Conservation (phyloP, 2,329 filamentous ascomycete genomes). For the Fusarium sp. region DNA sequence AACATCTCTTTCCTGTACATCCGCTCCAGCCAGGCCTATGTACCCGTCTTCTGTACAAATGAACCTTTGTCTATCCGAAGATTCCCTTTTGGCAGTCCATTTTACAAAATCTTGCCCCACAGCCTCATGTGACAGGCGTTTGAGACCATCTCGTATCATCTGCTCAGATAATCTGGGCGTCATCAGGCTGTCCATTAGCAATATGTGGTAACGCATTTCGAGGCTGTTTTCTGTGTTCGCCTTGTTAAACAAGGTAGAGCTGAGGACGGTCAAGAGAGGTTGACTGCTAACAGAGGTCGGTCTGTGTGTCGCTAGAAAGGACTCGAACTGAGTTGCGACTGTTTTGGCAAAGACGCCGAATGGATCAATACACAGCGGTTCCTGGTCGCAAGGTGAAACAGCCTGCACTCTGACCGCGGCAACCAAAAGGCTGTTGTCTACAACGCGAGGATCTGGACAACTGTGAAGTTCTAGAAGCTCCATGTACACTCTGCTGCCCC, state of each 20-base stretch:
- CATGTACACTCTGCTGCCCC: neutral
- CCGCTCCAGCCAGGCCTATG: neutral
- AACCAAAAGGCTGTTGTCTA: neutral
- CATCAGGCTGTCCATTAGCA: neutral
- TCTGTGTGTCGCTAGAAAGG: neutral
- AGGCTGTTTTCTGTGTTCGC: neutral
- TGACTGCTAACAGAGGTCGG: neutral
- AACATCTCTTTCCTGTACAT: neutral
- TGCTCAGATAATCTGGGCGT: neutral
- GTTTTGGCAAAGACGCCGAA: fast-evolving
- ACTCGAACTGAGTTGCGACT: neutral
- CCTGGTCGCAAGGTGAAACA: neutral
- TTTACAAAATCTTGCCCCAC: neutral
- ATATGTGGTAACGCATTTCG: neutral
- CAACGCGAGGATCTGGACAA: neutral
- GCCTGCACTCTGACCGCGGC: neutral
- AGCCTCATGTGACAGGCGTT: neutral
- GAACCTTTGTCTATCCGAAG: neutral
- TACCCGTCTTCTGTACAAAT: neutral
- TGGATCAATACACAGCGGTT: neutral
- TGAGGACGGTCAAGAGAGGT: neutral
- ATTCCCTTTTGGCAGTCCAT: fast-evolving
- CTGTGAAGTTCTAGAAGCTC: neutral
- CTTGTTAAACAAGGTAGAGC: neutral
- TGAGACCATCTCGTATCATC: neutral